phyloP scores from a whole-genome alignment of 768 basidiomycete species.

The Lactifluus pinguis region DNA sequence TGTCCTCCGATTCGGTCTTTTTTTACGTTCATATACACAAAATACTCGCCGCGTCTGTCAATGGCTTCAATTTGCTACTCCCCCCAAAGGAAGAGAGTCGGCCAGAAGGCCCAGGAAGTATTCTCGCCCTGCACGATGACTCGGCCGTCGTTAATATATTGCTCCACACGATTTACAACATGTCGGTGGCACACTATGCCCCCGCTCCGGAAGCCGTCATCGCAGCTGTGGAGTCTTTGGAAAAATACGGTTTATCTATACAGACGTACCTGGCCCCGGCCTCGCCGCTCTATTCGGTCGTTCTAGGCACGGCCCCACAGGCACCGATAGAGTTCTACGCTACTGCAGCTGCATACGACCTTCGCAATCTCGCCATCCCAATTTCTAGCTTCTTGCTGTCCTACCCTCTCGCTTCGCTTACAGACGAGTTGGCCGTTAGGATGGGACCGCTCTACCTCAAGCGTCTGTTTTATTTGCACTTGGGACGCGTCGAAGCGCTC shows the following conservation, averaged over 20 bases:
- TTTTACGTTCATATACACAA: conserved; percentile 68
- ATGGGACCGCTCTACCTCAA: conserved; percentile 76
- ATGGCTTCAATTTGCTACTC: conserved; percentile 53
- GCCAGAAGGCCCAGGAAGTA: conserved; percentile 36
- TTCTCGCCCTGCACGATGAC: conserved; percentile 52
- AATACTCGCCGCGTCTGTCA: conserved; percentile 51
- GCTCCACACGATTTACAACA: conserved; percentile 62
- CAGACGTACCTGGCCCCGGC: conserved; percentile 39
- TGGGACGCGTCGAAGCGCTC: conserved; percentile 73
- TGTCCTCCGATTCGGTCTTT: conserved; percentile 71
- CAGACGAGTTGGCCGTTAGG: conserved; percentile 57
- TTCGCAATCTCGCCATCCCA: conserved; percentile 66
- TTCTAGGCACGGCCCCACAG: conserved; percentile 59
- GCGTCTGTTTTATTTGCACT: conserved; percentile 74
- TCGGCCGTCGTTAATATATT: conserved; percentile 62
- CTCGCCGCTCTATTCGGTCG: conserved; percentile 46
- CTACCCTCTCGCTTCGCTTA: conserved; percentile 54
- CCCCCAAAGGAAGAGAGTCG: conserved; percentile 32
- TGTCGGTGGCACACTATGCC: conserved; percentile 67
- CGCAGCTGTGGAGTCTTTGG: conserved; percentile 46
- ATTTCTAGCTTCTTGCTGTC: conserved; percentile 69
- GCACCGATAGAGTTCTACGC: conserved; percentile 66
- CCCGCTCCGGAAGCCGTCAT: conserved; percentile 54
- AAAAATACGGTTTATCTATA: conserved; percentile 50
- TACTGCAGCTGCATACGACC: conserved; percentile 54